Evolutionary conservation across 2,329 filamentous ascomycete species (phyloP), one percentile per base, ranked within the genome.

Genomic region (Colletotrichum sp.): DNA sequence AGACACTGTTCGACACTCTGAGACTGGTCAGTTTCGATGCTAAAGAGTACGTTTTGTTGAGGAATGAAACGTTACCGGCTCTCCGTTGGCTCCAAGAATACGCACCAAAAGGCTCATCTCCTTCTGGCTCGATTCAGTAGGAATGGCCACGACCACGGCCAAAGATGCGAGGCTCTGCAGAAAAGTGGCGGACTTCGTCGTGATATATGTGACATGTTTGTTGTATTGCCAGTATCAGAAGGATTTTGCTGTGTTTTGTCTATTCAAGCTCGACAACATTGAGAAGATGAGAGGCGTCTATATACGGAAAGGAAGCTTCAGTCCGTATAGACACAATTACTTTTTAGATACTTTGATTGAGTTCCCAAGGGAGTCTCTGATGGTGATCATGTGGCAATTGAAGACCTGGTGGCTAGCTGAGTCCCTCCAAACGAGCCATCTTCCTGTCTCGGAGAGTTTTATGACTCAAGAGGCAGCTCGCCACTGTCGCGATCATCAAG

Each of bases 371-470:
- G 44, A 12, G 5, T 49, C 44, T 21, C 44, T 49, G 0, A 1
- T 21, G n/a, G 1, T 21, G n/a, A 21, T 49, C 0, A 49, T 12
- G 44, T 21, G 9, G 18, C 1, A 13, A 0, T 7, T 6, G 3
- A 49, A 49, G 1, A 12, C 9, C 6, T 49, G 1, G 44, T 49
- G 44, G 44, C 10, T 49, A 21, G 44, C 44, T 49, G 6, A 21
- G 18, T 4, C 4, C 18, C 10, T 3, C 44, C 44, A 7, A 49
- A 49, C 44, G 13, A 49, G n/a, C 9, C 44, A 49, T 28, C 18
- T n/a, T n/a, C 6, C 44, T 2, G 18, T 49, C 44, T 1, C 18
- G 44, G 44, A 1, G 18, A 49, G 44, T 49, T 49, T 49, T 7
- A 7, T 49, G 5, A 21, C 44, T n/a, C 4, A 49, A 49, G 44